These are phyloP conservation scores for Penstemon eatonii DNA, from an alignment of 257 asterid genomes.

Conservation along the genomic window DNA sequence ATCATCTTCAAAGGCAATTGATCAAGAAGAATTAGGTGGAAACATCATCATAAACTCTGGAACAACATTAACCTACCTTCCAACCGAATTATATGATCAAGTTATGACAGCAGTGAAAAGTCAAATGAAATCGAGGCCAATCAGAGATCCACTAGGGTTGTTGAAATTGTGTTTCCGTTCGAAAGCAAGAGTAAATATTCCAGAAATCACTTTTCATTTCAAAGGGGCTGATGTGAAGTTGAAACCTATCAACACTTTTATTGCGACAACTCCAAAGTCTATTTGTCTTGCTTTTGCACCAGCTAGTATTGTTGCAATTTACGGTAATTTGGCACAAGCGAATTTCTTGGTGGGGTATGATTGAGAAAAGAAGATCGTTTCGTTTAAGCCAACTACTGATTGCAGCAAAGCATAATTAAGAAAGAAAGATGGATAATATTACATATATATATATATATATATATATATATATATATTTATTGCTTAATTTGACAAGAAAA, in stretches of 20 bases:
- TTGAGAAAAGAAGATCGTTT: constrained; percentile 30
- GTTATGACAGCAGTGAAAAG: constrained; percentile 7
- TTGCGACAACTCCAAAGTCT: background rate
- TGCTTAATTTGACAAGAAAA: too few species aligned
- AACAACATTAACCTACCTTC: constrained; percentile 35
- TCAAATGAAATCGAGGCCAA: background rate
- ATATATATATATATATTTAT: too few species aligned
- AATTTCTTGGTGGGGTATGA: constrained; percentile 56
- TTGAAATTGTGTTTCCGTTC: constrained; percentile 28
- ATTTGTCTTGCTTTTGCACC: constrained; percentile 34
- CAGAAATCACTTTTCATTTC: constrained; percentile 32
- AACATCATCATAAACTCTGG: constrained; percentile 53
- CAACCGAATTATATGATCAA: constrained; percentile 1
- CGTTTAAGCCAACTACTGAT: constrained; percentile 35
- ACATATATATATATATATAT: too few species aligned
- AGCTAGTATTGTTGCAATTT: constrained; percentile 14
- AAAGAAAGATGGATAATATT: too few species aligned
- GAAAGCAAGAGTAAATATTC: background rate
- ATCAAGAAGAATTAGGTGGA: constrained; percentile 17
- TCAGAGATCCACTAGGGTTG: constrained; percentile 20
- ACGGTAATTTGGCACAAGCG: constrained; percentile 45
- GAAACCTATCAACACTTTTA: constrained; percentile 29
- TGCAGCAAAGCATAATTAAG: constrained; percentile 25
- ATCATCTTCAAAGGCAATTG: background rate
- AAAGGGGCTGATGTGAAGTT: constrained; percentile 39